Percentiles rank a stretch among this genome's conserved stretches.
Conservation (phyloP, 2,329 filamentous ascomycete species). For the Scytalidium lignicola region DNA sequence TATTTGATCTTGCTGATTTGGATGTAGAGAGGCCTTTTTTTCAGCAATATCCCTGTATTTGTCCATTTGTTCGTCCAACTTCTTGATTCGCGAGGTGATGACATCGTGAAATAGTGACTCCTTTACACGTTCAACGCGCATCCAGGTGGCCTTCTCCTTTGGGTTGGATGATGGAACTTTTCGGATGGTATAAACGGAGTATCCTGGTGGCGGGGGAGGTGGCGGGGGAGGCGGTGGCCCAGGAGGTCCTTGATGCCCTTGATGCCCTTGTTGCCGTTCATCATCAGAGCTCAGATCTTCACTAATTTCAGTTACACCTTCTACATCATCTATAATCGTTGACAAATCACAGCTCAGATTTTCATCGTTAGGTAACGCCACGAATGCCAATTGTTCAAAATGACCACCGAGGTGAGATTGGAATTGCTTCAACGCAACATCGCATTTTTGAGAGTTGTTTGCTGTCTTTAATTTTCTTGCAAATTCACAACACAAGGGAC, state of each 20-base stretch:
- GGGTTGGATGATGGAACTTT: slow-evolving; percentile 14
- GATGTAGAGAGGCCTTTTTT: slow-evolving; percentile 20
- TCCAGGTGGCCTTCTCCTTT: slow-evolving; percentile 23
- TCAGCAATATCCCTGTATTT: slow-evolving; percentile 18
- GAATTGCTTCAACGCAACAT: no score
- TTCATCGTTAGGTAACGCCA: no score
- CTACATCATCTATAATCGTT: no score
- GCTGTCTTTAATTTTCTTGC: no score
- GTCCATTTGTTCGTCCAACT: slow-evolving; percentile 14
- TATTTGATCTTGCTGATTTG: slow-evolving; percentile 23
- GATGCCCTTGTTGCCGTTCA: no score
- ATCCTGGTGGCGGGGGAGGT: slow-evolving; percentile 18
- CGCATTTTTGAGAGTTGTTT: no score
- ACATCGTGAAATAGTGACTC: slow-evolving; percentile 22
- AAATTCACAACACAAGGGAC: no score
- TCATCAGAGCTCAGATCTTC: no score
- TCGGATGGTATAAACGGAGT: slow-evolving; percentile 18
- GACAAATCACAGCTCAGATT: no score
- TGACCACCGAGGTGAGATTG: no score
- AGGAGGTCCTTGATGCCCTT: background rate
- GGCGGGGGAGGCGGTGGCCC: slow-evolving; percentile 6
- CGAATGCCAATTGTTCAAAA: no score
- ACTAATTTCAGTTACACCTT: no score
- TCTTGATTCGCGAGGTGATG: slow-evolving; percentile 21
- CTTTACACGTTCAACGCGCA: slow-evolving; percentile 16